Conservation (phyloP, 2,329 filamentous ascomycete species). For the Pseudogymnoascus sp. region DNA sequence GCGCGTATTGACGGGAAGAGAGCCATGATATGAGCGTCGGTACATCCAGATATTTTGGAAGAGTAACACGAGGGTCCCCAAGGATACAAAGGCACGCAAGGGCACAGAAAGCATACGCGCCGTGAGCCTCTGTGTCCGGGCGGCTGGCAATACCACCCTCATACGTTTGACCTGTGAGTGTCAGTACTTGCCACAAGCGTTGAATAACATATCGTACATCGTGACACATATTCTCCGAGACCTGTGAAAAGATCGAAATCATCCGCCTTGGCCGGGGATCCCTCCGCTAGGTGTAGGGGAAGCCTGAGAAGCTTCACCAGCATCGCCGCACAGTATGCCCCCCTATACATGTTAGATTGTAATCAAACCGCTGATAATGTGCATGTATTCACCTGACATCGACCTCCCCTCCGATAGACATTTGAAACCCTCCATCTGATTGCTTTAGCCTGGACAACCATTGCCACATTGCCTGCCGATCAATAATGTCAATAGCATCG, state of each 20-base stretch:
- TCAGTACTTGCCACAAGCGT: not conserved
- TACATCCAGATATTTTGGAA: slow-evolving; percentile 68
- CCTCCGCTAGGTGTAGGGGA: slow-evolving; percentile 66
- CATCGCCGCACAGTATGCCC: slow-evolving; percentile 84
- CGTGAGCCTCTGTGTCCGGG: slow-evolving; percentile 85
- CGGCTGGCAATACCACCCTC: slow-evolving; percentile 87
- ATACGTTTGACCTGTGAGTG: slow-evolving; percentile 66
- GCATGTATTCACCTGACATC: slow-evolving; percentile 63
- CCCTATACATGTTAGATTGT: slow-evolving; percentile 41
- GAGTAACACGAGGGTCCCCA: slow-evolving; percentile 64
- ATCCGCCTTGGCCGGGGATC: slow-evolving; percentile 56
- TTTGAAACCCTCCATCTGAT: slow-evolving; percentile 77
- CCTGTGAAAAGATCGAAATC: slow-evolving; percentile 61
- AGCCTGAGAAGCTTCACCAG: slow-evolving; percentile 76
- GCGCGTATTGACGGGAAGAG: slow-evolving; percentile 77
- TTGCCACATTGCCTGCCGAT: slow-evolving; percentile 80
- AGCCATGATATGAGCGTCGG: slow-evolving; percentile 76
- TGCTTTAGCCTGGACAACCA: slow-evolving; percentile 86
- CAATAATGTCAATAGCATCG: slow-evolving; percentile 64
- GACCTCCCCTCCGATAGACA: slow-evolving; percentile 79
- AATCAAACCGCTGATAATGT: not conserved
- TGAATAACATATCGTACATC: slow-evolving; percentile 51
- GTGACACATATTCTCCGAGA: slow-evolving; percentile 69
- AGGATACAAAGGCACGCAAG: slow-evolving; percentile 82
- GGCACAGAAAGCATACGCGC: slow-evolving; percentile 92